Base-by-base conservation (phyloP, 208 protist species). In the Trichomonas vaginalis region DNA sequence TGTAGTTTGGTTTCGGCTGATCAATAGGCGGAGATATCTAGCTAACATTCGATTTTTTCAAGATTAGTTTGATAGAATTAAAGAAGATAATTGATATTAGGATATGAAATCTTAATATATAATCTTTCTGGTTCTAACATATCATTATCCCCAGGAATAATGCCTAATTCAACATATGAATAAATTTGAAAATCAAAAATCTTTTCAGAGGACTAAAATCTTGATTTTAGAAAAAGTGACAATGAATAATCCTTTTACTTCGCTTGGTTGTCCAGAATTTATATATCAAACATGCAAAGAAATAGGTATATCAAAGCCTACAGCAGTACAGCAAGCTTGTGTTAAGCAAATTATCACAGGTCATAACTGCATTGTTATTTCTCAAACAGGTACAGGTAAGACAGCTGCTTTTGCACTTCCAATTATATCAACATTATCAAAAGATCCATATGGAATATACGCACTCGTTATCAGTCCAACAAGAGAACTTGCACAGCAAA, bases 351-450 rank as follows among this genome's bases (percentile, higher is more conserved):
- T 95, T 42, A 42, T 95, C 37, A 37, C 87, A 14, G 98, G 98
- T 14, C 96, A 96, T 8, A 97, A 99, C 97, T 97, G 99, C 42
- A 97, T 99, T 35, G 99, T 98, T 42, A 97, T 97, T 21, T 98
- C 98, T 4, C 97, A 98, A 39, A 99, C 99, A 4, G 99, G 99
- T 95, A 98, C 97, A 49, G 99, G 99, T 88, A 99, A 99, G 97
- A 99, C 99, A 6, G 98, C 98, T 0, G 98, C 98, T 47, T 99
- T 99, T 96, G 98, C 98, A 32, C 97, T 99, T 1, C 99, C 99
- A 32, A 99, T 99, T 23, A 96, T 99, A 4, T 98, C 99, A 86
- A 96, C 95, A 46, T 97, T 99, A 15, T 98, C 98, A 0, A 96
- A 97, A 47, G 99, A 99, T 95, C 98, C 98, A 39, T 99, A 98